Conservation (phyloP, 2,329 filamentous ascomycete species). For the Pleochaeta shiraiana region DNA sequence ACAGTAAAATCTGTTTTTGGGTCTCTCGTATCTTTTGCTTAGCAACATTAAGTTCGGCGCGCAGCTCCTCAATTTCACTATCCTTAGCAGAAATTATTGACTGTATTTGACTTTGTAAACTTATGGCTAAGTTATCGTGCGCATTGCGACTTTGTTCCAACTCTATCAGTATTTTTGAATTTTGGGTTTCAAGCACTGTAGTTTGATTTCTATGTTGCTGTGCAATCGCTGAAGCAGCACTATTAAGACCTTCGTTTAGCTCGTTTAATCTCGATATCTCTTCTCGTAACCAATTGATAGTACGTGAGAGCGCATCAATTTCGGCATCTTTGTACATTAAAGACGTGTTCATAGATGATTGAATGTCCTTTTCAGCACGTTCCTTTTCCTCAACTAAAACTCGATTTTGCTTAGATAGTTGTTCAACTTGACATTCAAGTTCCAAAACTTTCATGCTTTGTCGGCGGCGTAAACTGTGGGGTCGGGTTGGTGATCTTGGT, state of each 20-base stretch:
- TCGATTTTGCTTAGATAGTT: constrained; percentile 68
- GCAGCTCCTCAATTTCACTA: constrained; percentile 57
- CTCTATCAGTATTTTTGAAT: constrained; percentile 42
- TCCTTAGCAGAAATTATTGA: constrained; percentile 60
- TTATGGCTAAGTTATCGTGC: constrained; percentile 37
- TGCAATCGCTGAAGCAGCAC: constrained; percentile 56
- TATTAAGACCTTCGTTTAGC: constrained; percentile 58
- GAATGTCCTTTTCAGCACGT: constrained; percentile 42
- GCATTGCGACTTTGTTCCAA: constrained; percentile 44
- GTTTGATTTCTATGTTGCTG: constrained; percentile 55
- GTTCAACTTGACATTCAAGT: constrained; percentile 66
- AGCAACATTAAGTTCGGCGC: constrained; percentile 52
- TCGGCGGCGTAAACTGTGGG: constrained; percentile 86
- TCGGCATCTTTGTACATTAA: constrained; percentile 69
- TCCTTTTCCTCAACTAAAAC: constrained; percentile 50
- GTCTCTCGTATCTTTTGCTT: constrained; percentile 36
- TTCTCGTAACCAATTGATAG: constrained; percentile 57
- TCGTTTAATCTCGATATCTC: constrained; percentile 65
- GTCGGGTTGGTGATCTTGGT: constrained; percentile 78
- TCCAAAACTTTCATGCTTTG: constrained; percentile 97
- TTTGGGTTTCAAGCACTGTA: constrained; percentile 41
- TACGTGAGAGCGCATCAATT: constrained; percentile 61
- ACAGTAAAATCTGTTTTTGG: constrained; percentile 33
- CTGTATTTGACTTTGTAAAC: constrained; percentile 38
- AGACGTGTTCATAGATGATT: constrained; percentile 43